Base-by-base conservation (phyloP, 1,284 basidiomycete species). In the Cutaneotrichosporon sp. region DNA sequence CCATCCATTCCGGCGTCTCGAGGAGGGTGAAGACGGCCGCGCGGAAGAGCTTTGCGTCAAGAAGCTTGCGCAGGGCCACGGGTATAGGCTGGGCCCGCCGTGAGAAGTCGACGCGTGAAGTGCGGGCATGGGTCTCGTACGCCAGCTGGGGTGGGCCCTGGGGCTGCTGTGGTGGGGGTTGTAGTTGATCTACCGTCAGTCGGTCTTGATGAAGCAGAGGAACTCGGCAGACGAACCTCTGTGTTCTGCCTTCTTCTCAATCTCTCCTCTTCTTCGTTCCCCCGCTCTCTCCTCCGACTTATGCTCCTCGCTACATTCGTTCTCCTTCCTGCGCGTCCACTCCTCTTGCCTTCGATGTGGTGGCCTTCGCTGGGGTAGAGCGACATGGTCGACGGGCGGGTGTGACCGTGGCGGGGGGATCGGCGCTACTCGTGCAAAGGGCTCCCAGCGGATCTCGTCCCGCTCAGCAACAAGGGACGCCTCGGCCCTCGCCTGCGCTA, bases 21-120 rank as follows among this genome's bases (percentile, higher is more conserved):
- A 72, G 51, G 14, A 68, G 39, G 38, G 65, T 65, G 42, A 67
- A 68, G 9, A 65, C 65, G 7, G 65, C 54, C 25, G 69, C 50
- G 16, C 68, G 63, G 49, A 61, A 69, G 12, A 70, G 61, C 16
- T 64, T 61, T 9, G 61, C 55, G 17, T 51, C 32, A 26, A 72
- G 64, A 6, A 72, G 62, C 24, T 59, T 56, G 32, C 52, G 38
- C 19, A 72, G 47, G 14, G 56, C 38, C 0, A 59, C 61, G 1
- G 70, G 70, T 6, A 64, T 33, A 9, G 9, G n/a, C 3, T 14
- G 16, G 27, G 26, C 17, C 49, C 54, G 17, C 12, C 27, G 29
- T 29, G 17, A 32, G 11, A 44, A 10, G 17, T 20, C 34, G 24
- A 29, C 20, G 19, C 41, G 44, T 5, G 25, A 16, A 17, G 26